Conservation (phyloP, 768 basidiomycete genomes). For the Rhodocollybia butyracea region DNA sequence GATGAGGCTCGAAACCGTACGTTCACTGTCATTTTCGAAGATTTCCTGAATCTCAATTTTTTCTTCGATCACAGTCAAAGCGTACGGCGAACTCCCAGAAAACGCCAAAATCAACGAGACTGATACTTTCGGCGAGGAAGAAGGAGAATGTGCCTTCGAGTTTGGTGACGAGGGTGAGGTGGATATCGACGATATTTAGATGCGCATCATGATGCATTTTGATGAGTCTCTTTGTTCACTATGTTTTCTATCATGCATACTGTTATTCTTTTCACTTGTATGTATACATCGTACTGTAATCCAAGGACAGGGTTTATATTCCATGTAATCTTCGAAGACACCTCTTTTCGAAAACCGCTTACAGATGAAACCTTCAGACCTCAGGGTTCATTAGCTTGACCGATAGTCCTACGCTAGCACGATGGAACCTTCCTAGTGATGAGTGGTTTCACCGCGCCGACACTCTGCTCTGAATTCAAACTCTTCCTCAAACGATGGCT, state of each 20-base stretch:
- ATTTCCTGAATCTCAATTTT: conserved; percentile 1
- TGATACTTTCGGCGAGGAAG: conserved; percentile 88
- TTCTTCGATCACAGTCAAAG: conserved; percentile 67
- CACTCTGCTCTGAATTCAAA: too few species aligned
- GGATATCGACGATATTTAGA: conserved; percentile 87
- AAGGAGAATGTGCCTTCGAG: conserved; percentile 86
- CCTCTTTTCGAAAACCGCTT: too few species aligned
- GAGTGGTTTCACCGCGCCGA: too few species aligned
- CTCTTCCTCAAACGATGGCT: too few species aligned
- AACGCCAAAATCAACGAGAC: conserved; percentile 98
- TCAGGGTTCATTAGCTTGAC: too few species aligned
- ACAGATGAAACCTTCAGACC: too few species aligned
- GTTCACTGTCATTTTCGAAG: conserved; percentile 20
- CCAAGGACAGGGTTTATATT: background rate
- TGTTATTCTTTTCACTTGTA: background rate
- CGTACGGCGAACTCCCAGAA: conserved; percentile 96
- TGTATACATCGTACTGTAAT: conserved; percentile 5
- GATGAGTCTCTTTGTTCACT: background rate
- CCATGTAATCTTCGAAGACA: too few species aligned
- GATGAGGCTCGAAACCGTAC: conserved; percentile 85
- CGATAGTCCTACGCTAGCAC: too few species aligned
- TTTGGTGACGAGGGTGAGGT: conserved; percentile 87
- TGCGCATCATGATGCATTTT: background rate
- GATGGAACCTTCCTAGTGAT: too few species aligned
- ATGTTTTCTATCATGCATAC: background rate